Conservation (phyloP, 148 eudicot genomes). For the Rhododendron mucronatum region DNA sequence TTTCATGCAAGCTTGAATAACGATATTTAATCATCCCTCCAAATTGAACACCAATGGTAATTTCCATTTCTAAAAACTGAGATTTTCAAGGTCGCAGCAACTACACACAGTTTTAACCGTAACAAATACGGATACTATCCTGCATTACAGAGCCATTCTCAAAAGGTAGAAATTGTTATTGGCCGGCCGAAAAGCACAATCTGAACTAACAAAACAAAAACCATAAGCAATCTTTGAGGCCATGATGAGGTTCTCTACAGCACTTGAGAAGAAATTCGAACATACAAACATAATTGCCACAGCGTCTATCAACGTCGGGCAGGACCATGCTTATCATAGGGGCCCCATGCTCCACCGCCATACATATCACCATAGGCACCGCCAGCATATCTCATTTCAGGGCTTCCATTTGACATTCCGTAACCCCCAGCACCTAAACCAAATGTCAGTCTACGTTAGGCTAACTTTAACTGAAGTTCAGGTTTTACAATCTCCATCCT, state of each 20-base stretch:
- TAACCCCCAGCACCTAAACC: conserved; percentile 48
- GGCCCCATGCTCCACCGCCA: conserved; percentile 47
- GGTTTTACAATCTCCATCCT: not conserved
- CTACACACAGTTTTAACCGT: not conserved
- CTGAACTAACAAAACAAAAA: not conserved
- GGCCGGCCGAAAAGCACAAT: not conserved
- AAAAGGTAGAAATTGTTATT: not conserved
- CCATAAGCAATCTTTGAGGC: not conserved
- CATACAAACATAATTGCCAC: not conserved
- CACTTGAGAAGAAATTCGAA: not conserved
- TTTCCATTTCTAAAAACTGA: not conserved
- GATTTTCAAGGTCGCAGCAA: not conserved
- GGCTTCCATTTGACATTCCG: conserved; percentile 45
- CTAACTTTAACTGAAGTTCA: not conserved
- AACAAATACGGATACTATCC: not conserved
- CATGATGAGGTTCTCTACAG: not conserved
- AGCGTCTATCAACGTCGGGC: conserved; percentile 31
- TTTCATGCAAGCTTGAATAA: not conserved
- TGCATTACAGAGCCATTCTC: not conserved
- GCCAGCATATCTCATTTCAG: conserved; percentile 59
- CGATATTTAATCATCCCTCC: not conserved
- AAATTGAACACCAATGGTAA: not conserved
- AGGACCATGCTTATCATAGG: conserved; percentile 52
- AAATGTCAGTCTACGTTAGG: not conserved
- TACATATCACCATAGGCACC: conserved; percentile 41